Evolutionary conservation across 352 stramenopile genomes (phyloP).

Genomic region (Pythium aristosporum): DNA sequence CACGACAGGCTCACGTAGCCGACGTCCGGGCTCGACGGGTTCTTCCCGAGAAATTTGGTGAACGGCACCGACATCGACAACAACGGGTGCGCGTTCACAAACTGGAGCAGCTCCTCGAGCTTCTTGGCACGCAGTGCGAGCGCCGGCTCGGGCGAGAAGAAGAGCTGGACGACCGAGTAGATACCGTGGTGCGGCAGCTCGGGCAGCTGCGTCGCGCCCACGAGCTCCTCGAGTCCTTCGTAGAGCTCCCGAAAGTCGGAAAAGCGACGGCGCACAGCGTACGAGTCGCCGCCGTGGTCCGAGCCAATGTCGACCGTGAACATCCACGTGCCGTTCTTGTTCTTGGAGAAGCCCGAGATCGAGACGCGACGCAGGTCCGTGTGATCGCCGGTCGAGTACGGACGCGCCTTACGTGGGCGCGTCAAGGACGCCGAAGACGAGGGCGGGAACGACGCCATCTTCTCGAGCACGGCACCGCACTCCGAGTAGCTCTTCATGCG

Average conservation of each 20-base stretch:
- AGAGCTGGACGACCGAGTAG: constrained; percentile 66
- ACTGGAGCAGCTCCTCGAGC: constrained; percentile 58
- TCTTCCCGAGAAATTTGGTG: constrained; percentile 67
- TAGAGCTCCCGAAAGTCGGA: constrained; percentile 74
- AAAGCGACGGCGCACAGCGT: constrained; percentile 71
- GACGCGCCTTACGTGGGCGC: constrained; percentile 29
- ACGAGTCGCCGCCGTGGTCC: constrained; percentile 48
- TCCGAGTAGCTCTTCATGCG: constrained; percentile 73
- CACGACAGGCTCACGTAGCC: constrained; percentile 71
- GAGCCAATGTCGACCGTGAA: constrained; percentile 73
- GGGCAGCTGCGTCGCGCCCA: constrained; percentile 27
- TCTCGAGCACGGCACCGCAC: constrained; percentile 49
- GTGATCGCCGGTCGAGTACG: constrained; percentile 53
- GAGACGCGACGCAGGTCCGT: constrained; percentile 50
- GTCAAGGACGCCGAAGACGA: not conserved
- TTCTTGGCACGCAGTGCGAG: constrained; percentile 48
- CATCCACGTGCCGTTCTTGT: constrained; percentile 66
- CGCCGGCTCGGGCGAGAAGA: constrained; percentile 58
- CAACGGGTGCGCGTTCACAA: constrained; percentile 53
- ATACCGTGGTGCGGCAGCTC: constrained; percentile 63
- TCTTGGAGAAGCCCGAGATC: constrained; percentile 67
- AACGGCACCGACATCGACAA: constrained; percentile 45
- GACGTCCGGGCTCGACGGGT: constrained; percentile 57
- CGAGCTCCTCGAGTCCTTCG: constrained; percentile 47
- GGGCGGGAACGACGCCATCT: constrained; percentile 25